Evolutionary conservation across 176 grass and related monocot species (phyloP).

Genomic region (Sorghum bicolor): DNA sequence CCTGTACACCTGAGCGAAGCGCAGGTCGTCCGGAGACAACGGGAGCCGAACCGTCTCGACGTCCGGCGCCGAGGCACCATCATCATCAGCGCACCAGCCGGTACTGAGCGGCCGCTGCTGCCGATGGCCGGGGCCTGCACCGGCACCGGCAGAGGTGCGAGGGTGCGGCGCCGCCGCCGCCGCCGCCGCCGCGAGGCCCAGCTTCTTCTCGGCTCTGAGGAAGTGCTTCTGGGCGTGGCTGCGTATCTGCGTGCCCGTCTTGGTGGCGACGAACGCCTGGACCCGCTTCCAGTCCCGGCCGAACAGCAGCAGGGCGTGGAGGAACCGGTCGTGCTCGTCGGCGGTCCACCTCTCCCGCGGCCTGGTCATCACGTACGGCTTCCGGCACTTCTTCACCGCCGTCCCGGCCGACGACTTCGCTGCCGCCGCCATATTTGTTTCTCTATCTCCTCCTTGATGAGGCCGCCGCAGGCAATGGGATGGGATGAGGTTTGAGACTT

Average conservation of each 20-base stretch:
- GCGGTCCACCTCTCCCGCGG: neutral
- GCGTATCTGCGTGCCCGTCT: neutral
- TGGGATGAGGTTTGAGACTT: neutral
- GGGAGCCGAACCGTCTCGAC: neutral
- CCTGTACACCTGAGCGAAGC: constrained; percentile 44
- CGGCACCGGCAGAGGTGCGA: neutral
- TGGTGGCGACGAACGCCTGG: neutral
- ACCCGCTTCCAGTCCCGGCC: neutral
- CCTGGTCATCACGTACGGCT: neutral
- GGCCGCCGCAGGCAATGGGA: no score
- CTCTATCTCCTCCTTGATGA: neutral
- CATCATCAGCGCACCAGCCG: neutral
- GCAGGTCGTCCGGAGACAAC: constrained; percentile 2
- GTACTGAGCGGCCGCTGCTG: no score
- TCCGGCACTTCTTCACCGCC: neutral
- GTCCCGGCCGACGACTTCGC: neutral
- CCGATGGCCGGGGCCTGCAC: no score
- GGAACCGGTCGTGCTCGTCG: neutral
- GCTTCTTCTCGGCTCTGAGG: neutral
- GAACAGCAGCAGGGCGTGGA: neutral
- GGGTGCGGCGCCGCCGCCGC: neutral
- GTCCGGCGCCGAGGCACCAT: neutral
- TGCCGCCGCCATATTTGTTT: neutral
- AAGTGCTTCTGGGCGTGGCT: neutral
- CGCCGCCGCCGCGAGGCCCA: neutral